phyloP scores from a whole-genome alignment of 148 eudicot genomes.

The Simmondsia chinensis region DNA sequence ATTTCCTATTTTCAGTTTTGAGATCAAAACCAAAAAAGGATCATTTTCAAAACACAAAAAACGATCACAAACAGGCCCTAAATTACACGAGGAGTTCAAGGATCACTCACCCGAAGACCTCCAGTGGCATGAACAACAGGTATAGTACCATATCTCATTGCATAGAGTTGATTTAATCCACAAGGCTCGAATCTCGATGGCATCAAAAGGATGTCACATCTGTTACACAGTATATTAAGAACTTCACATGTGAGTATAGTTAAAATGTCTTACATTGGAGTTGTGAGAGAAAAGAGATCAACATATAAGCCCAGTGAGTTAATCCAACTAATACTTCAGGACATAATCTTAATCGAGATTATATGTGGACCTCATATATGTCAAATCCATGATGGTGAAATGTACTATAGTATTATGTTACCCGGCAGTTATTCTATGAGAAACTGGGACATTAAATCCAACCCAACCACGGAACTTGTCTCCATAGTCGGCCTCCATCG shows the following conservation, averaged over 20 bases:
- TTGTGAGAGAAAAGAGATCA: no score
- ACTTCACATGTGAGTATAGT: no score
- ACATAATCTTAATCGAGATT: no score
- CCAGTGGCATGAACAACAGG: conserved; percentile 94
- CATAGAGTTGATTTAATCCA: conserved; percentile 92
- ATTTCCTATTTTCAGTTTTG: neutral
- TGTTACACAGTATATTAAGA: conserved; percentile 30
- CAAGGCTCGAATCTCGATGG: conserved; percentile 99
- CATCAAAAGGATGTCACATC: conserved; percentile 93
- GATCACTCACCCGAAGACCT: conserved; percentile 71
- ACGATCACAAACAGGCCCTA: no score
- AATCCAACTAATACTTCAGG: no score
- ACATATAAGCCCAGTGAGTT: no score
- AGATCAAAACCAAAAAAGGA: neutral
- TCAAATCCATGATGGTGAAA: no score
- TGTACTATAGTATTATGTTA: no score
- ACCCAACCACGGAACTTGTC: conserved; percentile 95
- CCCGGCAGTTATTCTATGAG: conserved; percentile 97
- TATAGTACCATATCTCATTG: conserved; percentile 95
- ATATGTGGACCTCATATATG: no score
- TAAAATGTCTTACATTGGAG: no score
- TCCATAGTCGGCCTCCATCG: conserved; percentile 38
- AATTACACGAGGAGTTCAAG: neutral
- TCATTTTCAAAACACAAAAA: no score
- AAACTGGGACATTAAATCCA: conserved; percentile 91